phyloP scores from a whole-genome alignment of 805 yeast species.

The Lipomyces mesembrius region DNA sequence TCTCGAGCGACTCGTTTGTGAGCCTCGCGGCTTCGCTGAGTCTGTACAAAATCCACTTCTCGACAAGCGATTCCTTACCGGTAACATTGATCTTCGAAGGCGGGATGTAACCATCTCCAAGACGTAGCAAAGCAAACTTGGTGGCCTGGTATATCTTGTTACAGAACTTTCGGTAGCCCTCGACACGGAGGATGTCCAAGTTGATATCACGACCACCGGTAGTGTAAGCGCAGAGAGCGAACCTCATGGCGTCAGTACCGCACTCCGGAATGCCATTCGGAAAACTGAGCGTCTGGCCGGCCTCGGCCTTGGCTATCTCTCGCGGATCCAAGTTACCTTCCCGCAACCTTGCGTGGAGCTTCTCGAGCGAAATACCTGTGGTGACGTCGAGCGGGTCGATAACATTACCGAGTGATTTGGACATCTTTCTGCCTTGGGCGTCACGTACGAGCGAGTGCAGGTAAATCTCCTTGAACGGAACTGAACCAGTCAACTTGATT shows the following conservation, averaged over 20 bases:
- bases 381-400: slow-evolving; percentile 96
- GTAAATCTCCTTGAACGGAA: slow-evolving; percentile 95
- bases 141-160: slow-evolving; percentile 99
- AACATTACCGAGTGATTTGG: slow-evolving; percentile 96
- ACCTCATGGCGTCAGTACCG: slow-evolving; percentile 98
- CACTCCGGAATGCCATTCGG: slow-evolving; percentile 99
- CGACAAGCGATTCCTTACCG: slow-evolving; percentile 88
- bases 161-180: slow-evolving; percentile 99
- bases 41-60: slow-evolving; percentile 94
- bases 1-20: slow-evolving; percentile 70
- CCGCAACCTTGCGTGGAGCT: slow-evolving; percentile 74
- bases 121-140: slow-evolving; percentile 89
- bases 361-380: slow-evolving; percentile 78
- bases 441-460: slow-evolving; percentile 98
- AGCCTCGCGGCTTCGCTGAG: slow-evolving; percentile 69
- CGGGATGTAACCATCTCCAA: slow-evolving; percentile 87
- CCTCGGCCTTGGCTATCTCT: slow-evolving; percentile 83
- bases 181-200: slow-evolving; percentile 93
- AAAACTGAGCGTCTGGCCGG: slow-evolving; percentile 85
- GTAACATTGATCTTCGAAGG: slow-evolving; percentile 63
- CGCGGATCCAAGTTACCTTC: slow-evolving; percentile 86
- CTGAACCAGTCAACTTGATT: slow-evolving; percentile 82
- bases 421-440: slow-evolving; percentile 99
- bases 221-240: slow-evolving; percentile 96
- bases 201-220: slow-evolving; percentile 99